phyloP scores from a whole-genome alignment of 345 rosid genomes.

The Gossypium sturtianum region DNA sequence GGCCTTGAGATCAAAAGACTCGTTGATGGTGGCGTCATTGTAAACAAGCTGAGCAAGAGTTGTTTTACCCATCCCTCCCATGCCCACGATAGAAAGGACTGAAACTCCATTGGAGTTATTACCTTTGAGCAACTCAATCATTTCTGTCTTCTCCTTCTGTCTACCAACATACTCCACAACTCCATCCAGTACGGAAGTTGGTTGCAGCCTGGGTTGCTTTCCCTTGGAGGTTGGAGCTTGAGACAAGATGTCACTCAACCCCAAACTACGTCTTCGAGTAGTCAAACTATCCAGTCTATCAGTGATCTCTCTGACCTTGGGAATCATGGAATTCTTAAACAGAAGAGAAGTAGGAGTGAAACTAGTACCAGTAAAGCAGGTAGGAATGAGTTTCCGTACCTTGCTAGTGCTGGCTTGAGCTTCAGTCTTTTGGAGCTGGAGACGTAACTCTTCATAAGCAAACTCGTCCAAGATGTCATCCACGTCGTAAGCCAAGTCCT shows the following conservation, averaged over 20 bases:
- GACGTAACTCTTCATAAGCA: background rate
- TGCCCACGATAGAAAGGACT: background rate
- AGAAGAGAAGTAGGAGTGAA: background rate
- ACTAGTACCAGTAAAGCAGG: background rate
- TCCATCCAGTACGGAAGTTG: background rate
- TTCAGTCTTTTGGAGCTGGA: background rate
- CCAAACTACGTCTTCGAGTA: background rate
- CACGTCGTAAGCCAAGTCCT: background rate
- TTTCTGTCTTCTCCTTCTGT: no score
- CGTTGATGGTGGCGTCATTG: background rate
- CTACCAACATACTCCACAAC: no score
- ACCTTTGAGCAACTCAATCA: no score
- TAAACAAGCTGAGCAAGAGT: no score
- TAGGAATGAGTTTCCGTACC: background rate
- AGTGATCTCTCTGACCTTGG: background rate
- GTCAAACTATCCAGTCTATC: background rate
- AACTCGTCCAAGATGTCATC: background rate
- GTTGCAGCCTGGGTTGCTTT: background rate
- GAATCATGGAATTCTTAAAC: background rate
- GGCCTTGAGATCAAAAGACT: background rate
- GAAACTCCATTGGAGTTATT: background rate
- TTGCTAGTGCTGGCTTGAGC: background rate
- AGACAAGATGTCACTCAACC: background rate
- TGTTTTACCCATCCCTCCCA: background rate
- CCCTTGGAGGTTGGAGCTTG: background rate